Percentiles rank a stretch among this genome's conserved stretches.
These are phyloP conservation scores for Candida montana DNA, from an alignment of 805 yeast species.

Conservation along the genomic window DNA sequence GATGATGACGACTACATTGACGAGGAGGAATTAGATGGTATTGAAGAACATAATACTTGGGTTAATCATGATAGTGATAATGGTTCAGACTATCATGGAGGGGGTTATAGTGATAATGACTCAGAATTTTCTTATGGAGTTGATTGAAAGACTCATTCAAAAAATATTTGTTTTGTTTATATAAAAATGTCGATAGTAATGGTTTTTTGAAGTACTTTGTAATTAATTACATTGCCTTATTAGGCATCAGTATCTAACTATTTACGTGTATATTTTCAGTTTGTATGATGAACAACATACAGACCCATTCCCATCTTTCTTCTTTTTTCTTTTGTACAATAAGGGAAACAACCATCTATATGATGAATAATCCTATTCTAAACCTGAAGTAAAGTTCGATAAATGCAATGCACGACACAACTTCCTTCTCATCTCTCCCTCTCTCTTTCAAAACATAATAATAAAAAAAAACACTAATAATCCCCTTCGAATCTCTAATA, in stretches of 20 bases:
- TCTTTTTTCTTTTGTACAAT: slow-evolving; percentile 1
- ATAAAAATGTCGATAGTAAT: no score
- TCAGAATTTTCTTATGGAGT: no score
- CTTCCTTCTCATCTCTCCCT: background rate
- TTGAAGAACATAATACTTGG: background rate
- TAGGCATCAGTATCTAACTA: slow-evolving; percentile 5
- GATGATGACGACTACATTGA: no score
- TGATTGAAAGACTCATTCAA: no score
- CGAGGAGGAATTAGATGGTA: background rate
- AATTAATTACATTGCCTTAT: no score
- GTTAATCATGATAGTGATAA: background rate
- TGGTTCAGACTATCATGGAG: no score
- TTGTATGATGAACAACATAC: background rate
- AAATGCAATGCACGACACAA: no score
- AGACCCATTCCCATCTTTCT: background rate
- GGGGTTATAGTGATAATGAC: no score
- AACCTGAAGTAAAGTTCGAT: no score
- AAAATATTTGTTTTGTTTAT: no score
- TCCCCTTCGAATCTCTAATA: background rate
- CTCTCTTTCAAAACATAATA: background rate
- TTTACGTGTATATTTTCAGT: slow-evolving; percentile 8
- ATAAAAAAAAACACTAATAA: background rate
- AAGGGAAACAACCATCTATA: background rate
- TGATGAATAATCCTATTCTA: no score
- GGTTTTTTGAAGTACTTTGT: no score